Evolutionary conservation across 768 basidiomycete genomes (phyloP), one percentile per base, ranked within the genome.

Genomic region (Lactarius sanguifluus): DNA sequence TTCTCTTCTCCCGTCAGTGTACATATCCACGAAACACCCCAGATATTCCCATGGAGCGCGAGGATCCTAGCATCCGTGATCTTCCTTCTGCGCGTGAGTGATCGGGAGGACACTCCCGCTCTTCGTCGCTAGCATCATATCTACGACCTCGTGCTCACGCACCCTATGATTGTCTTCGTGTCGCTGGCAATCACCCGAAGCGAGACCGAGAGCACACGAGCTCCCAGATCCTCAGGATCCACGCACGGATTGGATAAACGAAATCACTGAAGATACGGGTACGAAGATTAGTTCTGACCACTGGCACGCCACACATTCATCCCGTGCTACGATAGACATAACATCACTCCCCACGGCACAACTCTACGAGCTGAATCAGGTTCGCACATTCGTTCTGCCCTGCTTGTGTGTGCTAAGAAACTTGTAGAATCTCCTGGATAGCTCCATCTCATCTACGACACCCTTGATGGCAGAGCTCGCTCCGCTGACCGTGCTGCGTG

Each of bases 381-480:
- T 76, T 63, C 15, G 73, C 68, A 34, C 52, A 43, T 38, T 65
- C 61, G n/a, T 57, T 67, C 36, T 15, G 5, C 25, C 5, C 25
- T 3, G 18, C 40, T 16, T 36, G 12, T 28, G 9, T 50, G 2
- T 25, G 3, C 23, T 61, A 18, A 38, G 4, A 8, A 13, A 36
- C 36, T 38, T n/a, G 3, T 50, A 83, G 81, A 77, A 70, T 28
- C 66, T 78, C n/a, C 70, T 81, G 2, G 75, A 82, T 20, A 80
- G 80, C 34, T 30, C 64, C 18, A 76, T 78, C 38, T 73, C 76
- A 59, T 73, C 76, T 2, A 66, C 76, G 18, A 80, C 82, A 16
- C 86, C 86, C 8, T 78, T 90, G 57, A 81, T 92, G 65, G 82
- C 84, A 38, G 72, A 76, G 20, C 77, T 89, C 58, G 78, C 79